Conservation (phyloP, 768 basidiomycete species). For the Leccinum rimulosum region DNA sequence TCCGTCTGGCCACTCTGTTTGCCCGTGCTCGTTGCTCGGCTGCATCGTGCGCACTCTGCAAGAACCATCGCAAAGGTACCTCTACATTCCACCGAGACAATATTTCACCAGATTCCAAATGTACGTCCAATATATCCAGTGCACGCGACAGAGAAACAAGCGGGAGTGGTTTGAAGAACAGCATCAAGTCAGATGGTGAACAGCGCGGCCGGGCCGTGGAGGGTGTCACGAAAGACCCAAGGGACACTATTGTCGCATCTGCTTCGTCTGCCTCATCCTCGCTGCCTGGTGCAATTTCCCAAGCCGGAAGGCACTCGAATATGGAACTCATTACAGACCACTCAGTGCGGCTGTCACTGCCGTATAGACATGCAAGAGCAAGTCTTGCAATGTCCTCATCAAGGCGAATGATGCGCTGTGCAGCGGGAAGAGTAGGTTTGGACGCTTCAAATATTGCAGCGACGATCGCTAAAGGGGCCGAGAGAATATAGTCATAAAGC, state of each 20-base stretch:
- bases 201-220: conserved; percentile 55
- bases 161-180: conserved; percentile 82
- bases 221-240: conserved; percentile 77
- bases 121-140: conserved; percentile 90
- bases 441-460: conserved; percentile 85
- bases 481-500: conserved; percentile 71
- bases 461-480: conserved; percentile 61
- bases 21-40: conserved; percentile 82
- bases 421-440: conserved; percentile 76
- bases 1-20: conserved; percentile 75
- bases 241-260: conserved; percentile 78
- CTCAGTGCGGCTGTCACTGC: conserved; percentile 63
- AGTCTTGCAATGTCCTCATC: conserved; percentile 85
- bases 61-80: conserved; percentile 85
- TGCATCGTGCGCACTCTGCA: conserved; percentile 66
- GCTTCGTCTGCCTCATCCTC: conserved; percentile 69
- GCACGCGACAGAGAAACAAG: conserved; percentile 72
- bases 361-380: conserved; percentile 88
- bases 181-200: conserved; percentile 66
- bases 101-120: conserved; percentile 92
- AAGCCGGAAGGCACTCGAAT: conserved; percentile 95
- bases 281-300: conserved; percentile 60
- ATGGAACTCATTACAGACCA: conserved; percentile 88
- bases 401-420: conserved; percentile 71
- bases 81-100: conserved; percentile 84